These are phyloP conservation scores for Leishmania lainsoni DNA, from an alignment of 208 protist species.

Conservation along the genomic window DNA sequence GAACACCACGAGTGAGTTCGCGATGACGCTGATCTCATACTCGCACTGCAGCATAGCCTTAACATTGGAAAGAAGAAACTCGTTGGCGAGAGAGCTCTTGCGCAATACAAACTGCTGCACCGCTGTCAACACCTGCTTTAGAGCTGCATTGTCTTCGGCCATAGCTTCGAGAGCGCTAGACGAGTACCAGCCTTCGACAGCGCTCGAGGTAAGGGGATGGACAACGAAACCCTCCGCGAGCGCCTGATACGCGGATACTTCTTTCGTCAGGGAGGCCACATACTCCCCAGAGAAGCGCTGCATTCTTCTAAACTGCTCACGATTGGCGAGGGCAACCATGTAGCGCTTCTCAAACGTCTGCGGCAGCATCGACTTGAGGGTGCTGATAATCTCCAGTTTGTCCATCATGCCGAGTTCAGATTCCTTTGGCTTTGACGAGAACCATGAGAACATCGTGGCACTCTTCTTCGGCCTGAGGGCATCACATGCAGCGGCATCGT, in stretches of 20 bases:
- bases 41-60: conserved; percentile 13
- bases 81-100: conserved; percentile 16
- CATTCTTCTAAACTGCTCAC: conserved; percentile 32
- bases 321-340: conserved; percentile 26
- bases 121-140: conserved; percentile 10
- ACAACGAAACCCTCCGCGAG: conserved; percentile 17
- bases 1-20: conserved; percentile 21
- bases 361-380: conserved; percentile 17
- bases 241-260: conserved; percentile 21
- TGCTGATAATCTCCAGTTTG: conserved; percentile 23
- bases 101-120: conserved; percentile 25
- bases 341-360: conserved; percentile 26
- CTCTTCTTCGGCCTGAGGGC: conserved; percentile 30
- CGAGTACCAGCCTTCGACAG: conserved; percentile 19
- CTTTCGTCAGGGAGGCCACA: conserved; percentile 10
- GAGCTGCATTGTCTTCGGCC: conserved; percentile 2
- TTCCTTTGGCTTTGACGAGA: conserved; percentile 34
- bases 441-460: conserved; percentile 30
- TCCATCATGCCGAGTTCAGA: conserved; percentile 29
- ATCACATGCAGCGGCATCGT: conserved; percentile 22
- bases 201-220: conserved; percentile 4
- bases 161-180: conserved; percentile 6
- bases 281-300: conserved; percentile 23
- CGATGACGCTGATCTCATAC: conserved; percentile 16
- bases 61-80: conserved; percentile 23